Evolutionary conservation across 2,329 filamentous ascomycete genomes (phyloP).

Genomic region (Aspergillus nomiae): DNA sequence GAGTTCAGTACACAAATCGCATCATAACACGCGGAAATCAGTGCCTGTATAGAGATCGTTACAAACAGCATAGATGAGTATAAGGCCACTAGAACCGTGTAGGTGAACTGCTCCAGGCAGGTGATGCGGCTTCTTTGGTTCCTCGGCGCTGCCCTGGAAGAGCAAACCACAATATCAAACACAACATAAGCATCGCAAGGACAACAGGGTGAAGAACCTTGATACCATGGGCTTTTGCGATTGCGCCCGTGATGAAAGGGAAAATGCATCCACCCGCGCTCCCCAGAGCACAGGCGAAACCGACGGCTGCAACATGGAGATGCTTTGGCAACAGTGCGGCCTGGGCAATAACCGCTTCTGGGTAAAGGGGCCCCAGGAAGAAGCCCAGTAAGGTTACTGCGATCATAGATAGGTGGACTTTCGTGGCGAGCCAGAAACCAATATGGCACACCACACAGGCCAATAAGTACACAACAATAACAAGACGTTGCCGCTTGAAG

Average conservation of each 20-base stretch:
- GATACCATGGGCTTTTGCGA: slow-evolving; percentile 55
- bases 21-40: background rate
- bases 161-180: slow-evolving; percentile 8
- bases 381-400: slow-evolving; percentile 72
- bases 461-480: slow-evolving; percentile 63
- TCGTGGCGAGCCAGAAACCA: slow-evolving; percentile 77
- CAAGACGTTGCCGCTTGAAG: slow-evolving; percentile 65
- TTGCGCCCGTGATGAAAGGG: slow-evolving; percentile 43
- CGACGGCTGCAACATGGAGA: slow-evolving; percentile 73
- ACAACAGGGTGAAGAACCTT: slow-evolving; percentile 60
- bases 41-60: background rate
- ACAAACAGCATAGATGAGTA: background rate
- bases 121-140: background rate
- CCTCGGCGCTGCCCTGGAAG: background rate
- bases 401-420: slow-evolving; percentile 70
- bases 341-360: slow-evolving; percentile 68
- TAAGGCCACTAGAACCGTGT: background rate
- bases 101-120: background rate
- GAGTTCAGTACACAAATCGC: background rate
- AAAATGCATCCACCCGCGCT: slow-evolving; percentile 62
- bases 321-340: slow-evolving; percentile 71
- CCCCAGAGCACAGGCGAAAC: slow-evolving; percentile 74
- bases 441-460: slow-evolving; percentile 66
- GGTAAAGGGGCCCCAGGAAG: slow-evolving; percentile 76
- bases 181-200: slow-evolving; percentile 47